Evolutionary conservation across 2,329 filamentous ascomycete genomes (phyloP).

Genomic region (Trichoderma asperellum): DNA sequence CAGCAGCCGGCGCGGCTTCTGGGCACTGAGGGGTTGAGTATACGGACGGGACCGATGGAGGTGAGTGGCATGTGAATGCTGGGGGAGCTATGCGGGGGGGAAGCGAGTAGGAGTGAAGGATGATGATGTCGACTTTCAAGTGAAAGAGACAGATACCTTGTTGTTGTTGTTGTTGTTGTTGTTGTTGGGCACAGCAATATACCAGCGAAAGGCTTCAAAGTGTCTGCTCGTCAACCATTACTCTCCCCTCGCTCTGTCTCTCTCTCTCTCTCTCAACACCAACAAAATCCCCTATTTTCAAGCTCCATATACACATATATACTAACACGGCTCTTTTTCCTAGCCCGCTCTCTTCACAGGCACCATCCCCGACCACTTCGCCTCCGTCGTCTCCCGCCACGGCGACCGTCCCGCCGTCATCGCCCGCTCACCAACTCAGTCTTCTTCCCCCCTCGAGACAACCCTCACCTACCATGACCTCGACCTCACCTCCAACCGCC

Average conservation of each 20-base stretch:
- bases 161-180: neutral
- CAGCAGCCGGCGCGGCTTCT: slow-evolving; percentile 16
- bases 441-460: slow-evolving; percentile 60
- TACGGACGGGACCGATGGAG: slow-evolving; percentile 39
- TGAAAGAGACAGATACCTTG: neutral
- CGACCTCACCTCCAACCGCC: slow-evolving; percentile 73
- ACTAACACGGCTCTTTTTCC: slow-evolving; percentile 5
- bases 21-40: slow-evolving; percentile 35
- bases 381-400: slow-evolving; percentile 62
- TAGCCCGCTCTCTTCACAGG: slow-evolving; percentile 68
- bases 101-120: neutral
- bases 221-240: neutral
- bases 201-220: neutral
- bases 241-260: neutral
- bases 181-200: neutral
- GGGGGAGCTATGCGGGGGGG: neutral
- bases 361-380: slow-evolving; percentile 75
- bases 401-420: slow-evolving; percentile 68
- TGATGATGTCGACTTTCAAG: neutral
- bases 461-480: slow-evolving; percentile 75
- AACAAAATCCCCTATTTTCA: neutral
- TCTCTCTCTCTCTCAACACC: neutral
- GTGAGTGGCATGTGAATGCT: slow-evolving; percentile 30
- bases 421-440: slow-evolving; percentile 49
- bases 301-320: neutral